Conservation (phyloP, 2,329 filamentous ascomycete species). For the Colletotrichum spinosum region DNA sequence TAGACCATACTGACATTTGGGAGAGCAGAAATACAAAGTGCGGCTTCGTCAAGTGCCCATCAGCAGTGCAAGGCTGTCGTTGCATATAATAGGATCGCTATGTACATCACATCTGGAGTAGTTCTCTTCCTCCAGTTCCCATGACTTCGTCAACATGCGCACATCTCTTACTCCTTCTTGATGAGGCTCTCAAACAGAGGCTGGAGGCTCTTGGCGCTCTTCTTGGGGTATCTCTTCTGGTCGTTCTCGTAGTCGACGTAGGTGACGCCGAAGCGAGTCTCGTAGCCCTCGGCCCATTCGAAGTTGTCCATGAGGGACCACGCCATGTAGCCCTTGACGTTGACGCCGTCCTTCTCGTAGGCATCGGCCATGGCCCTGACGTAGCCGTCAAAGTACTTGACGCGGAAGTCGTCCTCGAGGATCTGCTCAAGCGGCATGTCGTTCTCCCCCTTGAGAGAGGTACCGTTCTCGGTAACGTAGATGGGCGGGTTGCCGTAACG, state of each 20-base stretch:
- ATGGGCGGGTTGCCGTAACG: conserved; percentile 82
- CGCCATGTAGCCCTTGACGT: conserved; percentile 84
- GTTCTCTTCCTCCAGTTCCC: not conserved
- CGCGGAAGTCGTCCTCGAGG: conserved; percentile 84
- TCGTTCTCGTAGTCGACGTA: conserved; percentile 85
- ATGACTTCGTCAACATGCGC: not conserved
- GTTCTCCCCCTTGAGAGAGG: conserved; percentile 85
- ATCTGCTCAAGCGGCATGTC: conserved; percentile 77
- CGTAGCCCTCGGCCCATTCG: conserved; percentile 92
- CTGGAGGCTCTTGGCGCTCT: conserved; percentile 80
- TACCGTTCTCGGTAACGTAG: conserved; percentile 91
- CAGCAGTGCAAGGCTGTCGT: conserved; percentile 8
- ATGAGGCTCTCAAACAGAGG: conserved; percentile 79
- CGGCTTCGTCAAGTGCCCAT: conserved; percentile 4
- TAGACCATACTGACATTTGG: too few relatives aligned
- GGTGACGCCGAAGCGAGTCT: conserved; percentile 86
- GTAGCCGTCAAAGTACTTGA: conserved; percentile 82
- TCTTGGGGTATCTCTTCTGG: conserved; percentile 85
- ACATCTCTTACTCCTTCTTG: conserved; percentile 62
- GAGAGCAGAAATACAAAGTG: not conserved
- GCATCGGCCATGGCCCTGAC: conserved; percentile 82
- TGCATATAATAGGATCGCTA: conserved; percentile 19
- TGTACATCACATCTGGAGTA: conserved; percentile 13
- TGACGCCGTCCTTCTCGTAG: conserved; percentile 76
- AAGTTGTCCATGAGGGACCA: conserved; percentile 94